Evolutionary conservation across 768 basidiomycete species (phyloP).

Genomic region (Trametes sanguinea): DNA sequence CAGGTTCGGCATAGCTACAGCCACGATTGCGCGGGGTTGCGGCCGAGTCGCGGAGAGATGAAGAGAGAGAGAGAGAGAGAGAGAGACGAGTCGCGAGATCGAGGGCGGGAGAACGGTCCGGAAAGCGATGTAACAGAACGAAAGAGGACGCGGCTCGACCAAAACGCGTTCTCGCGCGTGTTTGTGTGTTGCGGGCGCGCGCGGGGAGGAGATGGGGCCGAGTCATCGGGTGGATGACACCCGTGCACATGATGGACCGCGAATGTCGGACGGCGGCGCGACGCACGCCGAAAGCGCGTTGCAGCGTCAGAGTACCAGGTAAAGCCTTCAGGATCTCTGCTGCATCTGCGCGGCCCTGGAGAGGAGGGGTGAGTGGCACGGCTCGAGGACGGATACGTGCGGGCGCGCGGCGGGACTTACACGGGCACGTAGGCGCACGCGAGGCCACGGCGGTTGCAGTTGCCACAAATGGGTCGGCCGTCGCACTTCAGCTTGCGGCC

Average conservation of each 20-base stretch:
- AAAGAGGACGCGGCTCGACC: background rate
- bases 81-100: background rate
- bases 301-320: background rate
- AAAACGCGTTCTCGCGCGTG: too few species aligned
- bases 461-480: conserved; percentile 65
- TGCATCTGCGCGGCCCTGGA: background rate
- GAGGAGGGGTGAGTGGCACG: background rate
- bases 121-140: conserved; percentile 8
- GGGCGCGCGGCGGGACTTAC: conserved; percentile 42
- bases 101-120: background rate
- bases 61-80: background rate
- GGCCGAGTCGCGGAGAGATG: conserved; percentile 4
- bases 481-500: conserved; percentile 77
- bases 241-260: background rate
- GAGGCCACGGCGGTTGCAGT: conserved; percentile 61
- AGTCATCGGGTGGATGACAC: too few species aligned
- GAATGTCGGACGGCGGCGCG: background rate
- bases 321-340: background rate
- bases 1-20: conserved; percentile 18
- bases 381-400: background rate
- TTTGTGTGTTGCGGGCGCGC: too few species aligned
- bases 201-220: too few species aligned
- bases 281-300: background rate
- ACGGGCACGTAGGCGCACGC: conserved; percentile 67
- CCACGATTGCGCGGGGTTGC: conserved; percentile 9